Base-by-base conservation (phyloP, 139 green algal species). In the Zygnema cylindricum region DNA sequence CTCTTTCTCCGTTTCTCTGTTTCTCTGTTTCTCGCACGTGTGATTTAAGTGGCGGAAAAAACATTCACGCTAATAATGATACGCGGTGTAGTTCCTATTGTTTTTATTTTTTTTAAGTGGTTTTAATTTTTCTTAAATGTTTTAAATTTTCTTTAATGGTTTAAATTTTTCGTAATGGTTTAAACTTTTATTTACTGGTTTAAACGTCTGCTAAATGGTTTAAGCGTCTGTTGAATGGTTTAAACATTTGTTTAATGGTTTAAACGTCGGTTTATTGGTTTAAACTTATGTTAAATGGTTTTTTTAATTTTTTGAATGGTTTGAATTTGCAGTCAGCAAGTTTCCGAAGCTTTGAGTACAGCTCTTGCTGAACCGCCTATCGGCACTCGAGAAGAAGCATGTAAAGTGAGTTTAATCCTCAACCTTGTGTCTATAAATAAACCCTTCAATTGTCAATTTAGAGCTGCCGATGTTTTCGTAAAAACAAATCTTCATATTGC, bases 391-490 rank as follows among this genome's bases (percentile, higher is more conserved):
- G 71, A 79, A 41, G 71, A 79, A 11, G 38, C 36, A 7, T 79
- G 71, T 11, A 79, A 79, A 43, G 71, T 79, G 36, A 54, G 71
- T 79, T 38, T 41, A n/a, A n/a, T n/a, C n/a, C n/a, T n/a, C n/a
- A n/a, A n/a, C n/a, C n/a, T n/a, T n/a, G n/a, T n/a, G n/a, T n/a
- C n/a, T n/a, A n/a, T n/a, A n/a, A n/a, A n/a, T n/a, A n/a, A n/a
- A n/a, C n/a, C n/a, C n/a, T n/a, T n/a, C n/a, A n/a, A n/a, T n/a
- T n/a, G n/a, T n/a, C n/a, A n/a, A n/a, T n/a, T n/a, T n/a, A n/a
- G n/a, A n/a, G n/a, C n/a, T n/a, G n/a, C n/a, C n/a, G n/a, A n/a
- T n/a, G n/a, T n/a, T n/a, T n/a, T n/a, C n/a, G n/a, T n/a, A n/a
- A n/a, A n/a, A n/a, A n/a, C n/a, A n/a, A n/a, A n/a, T n/a, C n/a